Conservation (phyloP, 1,284 basidiomycete species). For the Boletus semigastroideus region DNA sequence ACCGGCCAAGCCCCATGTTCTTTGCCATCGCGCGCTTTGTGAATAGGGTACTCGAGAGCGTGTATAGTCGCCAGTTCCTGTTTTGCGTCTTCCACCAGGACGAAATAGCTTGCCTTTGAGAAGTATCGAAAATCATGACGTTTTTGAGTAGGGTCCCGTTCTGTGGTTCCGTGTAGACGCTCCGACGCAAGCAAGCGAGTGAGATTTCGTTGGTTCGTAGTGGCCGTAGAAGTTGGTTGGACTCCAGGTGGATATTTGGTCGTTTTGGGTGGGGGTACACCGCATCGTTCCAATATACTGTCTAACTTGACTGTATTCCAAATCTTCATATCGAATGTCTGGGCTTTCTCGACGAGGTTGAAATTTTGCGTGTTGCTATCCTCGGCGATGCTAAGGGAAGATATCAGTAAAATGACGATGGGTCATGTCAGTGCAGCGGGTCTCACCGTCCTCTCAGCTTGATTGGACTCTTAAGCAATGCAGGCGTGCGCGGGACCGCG, state of each 20-base stretch:
- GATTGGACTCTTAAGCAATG: slow-evolving; percentile 60
- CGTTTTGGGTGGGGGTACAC: slow-evolving; percentile 36
- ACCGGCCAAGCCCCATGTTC: slow-evolving; percentile 65
- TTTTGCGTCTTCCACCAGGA: slow-evolving; percentile 89
- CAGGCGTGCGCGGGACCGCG: slow-evolving; percentile 22
- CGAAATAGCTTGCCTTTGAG: slow-evolving; percentile 71
- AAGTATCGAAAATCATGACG: slow-evolving; percentile 93
- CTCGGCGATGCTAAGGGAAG: slow-evolving; percentile 23
- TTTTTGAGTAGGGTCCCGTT: slow-evolving; percentile 88
- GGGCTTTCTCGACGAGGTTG: slow-evolving; percentile 73
- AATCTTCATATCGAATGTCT: slow-evolving; percentile 81
- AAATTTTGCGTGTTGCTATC: slow-evolving; percentile 40
- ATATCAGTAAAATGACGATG: neutral
- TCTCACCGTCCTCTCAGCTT: slow-evolving; percentile 59
- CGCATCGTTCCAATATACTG: slow-evolving; percentile 68
- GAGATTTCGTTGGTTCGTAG: slow-evolving; percentile 43
- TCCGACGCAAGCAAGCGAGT: slow-evolving; percentile 83
- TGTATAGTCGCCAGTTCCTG: slow-evolving; percentile 75
- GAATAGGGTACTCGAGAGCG: slow-evolving; percentile 60
- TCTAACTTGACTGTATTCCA: slow-evolving; percentile 80
- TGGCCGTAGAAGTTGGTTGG: slow-evolving; percentile 25
- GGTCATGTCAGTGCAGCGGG: neutral
- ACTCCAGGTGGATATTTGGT: slow-evolving; percentile 25
- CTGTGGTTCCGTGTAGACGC: slow-evolving; percentile 78
- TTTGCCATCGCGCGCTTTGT: slow-evolving; percentile 50